These are phyloP conservation scores for Stevia rebaudiana DNA, from an alignment of 140 eudicot species.

Conservation along the genomic window DNA sequence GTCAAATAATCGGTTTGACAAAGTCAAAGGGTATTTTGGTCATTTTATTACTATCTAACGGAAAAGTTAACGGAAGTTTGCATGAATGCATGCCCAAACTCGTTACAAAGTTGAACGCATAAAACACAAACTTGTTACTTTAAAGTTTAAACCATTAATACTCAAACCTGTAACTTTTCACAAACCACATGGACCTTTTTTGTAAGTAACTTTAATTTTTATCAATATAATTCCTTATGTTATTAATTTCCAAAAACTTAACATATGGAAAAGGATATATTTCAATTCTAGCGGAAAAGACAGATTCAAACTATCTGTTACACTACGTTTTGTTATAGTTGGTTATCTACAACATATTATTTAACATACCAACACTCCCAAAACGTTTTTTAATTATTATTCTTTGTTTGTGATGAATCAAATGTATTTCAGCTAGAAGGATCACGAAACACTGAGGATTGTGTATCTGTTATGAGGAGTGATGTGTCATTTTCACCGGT, in stretches of 20 bases:
- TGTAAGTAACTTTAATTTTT: too few relatives aligned
- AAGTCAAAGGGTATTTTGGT: too few relatives aligned
- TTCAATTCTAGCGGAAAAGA: background rate
- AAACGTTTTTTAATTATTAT: background rate
- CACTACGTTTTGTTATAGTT: background rate
- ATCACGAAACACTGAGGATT: conserved; percentile 13
- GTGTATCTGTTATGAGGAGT: conserved; percentile 10
- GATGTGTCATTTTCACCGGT: conserved; percentile 19
- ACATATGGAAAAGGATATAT: background rate
- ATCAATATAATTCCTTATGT: background rate
- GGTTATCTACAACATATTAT: background rate
- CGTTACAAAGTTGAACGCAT: too few relatives aligned
- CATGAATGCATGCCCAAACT: too few relatives aligned
- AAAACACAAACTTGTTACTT: too few relatives aligned
- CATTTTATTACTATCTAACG: conserved; percentile 1
- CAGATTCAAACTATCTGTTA: conserved; percentile 4
- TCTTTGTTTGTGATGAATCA: background rate
- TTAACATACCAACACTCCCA: background rate
- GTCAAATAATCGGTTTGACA: conserved; percentile 5
- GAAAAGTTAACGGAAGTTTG: background rate
- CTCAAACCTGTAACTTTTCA: too few relatives aligned
- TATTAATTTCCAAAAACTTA: background rate
- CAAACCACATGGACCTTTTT: too few relatives aligned
- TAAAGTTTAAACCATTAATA: too few relatives aligned
- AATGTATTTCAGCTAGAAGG: conserved; percentile 30